Conservation (phyloP, 345 rosid genomes). For the Acer yangbiense region DNA sequence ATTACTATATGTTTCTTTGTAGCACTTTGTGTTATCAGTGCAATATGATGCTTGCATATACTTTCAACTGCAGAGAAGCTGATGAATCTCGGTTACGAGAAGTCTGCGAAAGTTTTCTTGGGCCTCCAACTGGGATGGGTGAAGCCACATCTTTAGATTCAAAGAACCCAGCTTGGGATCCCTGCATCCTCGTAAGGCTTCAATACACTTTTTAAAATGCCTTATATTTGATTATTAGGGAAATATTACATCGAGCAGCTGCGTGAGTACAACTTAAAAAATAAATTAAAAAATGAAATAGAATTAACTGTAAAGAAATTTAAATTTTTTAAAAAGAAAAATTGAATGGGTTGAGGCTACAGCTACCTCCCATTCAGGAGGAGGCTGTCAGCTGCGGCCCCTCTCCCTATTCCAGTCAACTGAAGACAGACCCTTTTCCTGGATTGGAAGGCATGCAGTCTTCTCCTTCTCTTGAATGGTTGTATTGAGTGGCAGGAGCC, state of each 20-base stretch:
- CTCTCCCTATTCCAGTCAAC: neutral
- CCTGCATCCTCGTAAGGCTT: conserved; percentile 75
- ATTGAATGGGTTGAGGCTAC: too few relatives aligned
- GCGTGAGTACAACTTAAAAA: neutral
- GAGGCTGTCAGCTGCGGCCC: neutral
- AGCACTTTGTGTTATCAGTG: neutral
- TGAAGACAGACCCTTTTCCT: neutral
- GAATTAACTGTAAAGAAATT: too few relatives aligned
- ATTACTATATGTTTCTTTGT: neutral
- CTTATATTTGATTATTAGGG: neutral
- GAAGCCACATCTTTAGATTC: conserved; percentile 53
- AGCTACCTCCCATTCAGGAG: too few relatives aligned
- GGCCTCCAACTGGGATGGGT: conserved; percentile 93
- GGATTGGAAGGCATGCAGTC: neutral
- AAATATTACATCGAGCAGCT: neutral
- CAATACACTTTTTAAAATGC: neutral
- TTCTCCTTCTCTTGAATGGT: neutral
- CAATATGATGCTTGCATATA: conserved; percentile 8
- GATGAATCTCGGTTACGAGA: conserved; percentile 96
- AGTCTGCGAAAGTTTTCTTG: conserved; percentile 92
- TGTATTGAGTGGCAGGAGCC: neutral
- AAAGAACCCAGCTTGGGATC: conserved; percentile 77
- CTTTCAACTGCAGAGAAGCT: conserved; percentile 69
- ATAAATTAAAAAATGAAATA: too few relatives aligned
- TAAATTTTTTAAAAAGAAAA: too few relatives aligned